These are phyloP conservation scores for Barnettozyma sp. DNA, from an alignment of 805 yeast genomes.

Conservation along the genomic window DNA sequence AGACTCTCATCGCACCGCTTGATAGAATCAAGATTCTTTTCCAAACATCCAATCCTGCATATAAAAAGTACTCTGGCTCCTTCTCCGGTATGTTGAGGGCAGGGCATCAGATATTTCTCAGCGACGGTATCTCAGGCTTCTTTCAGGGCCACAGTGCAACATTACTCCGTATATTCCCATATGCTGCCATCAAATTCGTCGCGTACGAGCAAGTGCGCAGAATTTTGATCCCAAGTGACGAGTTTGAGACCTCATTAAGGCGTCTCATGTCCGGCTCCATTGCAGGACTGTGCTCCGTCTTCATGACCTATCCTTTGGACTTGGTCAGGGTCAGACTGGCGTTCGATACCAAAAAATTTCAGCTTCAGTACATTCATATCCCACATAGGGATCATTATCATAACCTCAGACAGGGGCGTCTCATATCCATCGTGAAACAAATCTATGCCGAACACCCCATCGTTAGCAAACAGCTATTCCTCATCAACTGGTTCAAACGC, in stretches of 20 bases:
- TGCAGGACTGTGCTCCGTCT: conserved; percentile 82
- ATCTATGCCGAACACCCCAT: conserved; percentile 25
- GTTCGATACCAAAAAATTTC: conserved; percentile 53
- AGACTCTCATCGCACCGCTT: conserved; percentile 89
- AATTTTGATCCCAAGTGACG: conserved; percentile 64
- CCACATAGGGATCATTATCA: conserved; percentile 21
- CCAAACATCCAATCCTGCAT: conserved; percentile 92
- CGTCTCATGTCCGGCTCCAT: conserved; percentile 84
- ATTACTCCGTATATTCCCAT: conserved; percentile 83
- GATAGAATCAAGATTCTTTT: conserved; percentile 92
- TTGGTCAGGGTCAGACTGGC: conserved; percentile 87
- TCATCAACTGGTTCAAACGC: conserved; percentile 18
- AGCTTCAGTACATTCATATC: conserved; percentile 13
- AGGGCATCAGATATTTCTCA: conserved; percentile 51
- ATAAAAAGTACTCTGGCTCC: conserved; percentile 71
- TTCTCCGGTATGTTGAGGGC: conserved; percentile 72
- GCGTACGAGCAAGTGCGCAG: conserved; percentile 90
- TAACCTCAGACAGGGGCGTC: conserved; percentile 26
- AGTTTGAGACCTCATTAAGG: conserved; percentile 72
- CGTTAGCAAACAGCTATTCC: conserved; percentile 15
- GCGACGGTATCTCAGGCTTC: conserved; percentile 74
- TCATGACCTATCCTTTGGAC: conserved; percentile 88
- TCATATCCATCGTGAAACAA: conserved; percentile 19
- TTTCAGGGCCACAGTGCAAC: conserved; percentile 97
- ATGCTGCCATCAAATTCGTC: conserved; percentile 94